A percentile compares a stretch with the other conserved stretches of the same genome.
phyloP scores from a whole-genome alignment of 2,329 filamentous ascomycete species.

The Aureobasidium lini region DNA sequence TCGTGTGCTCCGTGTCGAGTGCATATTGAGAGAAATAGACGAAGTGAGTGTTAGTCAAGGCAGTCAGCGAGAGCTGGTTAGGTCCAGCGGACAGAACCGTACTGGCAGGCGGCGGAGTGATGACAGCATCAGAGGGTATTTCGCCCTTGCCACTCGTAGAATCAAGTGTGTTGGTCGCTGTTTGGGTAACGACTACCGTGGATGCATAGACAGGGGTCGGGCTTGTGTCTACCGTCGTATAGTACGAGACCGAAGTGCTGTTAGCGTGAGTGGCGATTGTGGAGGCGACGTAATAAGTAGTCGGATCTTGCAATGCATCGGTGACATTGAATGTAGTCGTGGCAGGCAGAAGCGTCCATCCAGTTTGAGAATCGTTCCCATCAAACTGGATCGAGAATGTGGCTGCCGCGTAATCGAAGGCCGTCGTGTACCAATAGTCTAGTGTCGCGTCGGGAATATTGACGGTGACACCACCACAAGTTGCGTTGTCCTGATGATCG shows the following conservation, averaged over 20 bases:
- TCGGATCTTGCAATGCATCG: conserved; percentile 22
- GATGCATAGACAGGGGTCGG: conserved; percentile 24
- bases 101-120: conserved; percentile 23
- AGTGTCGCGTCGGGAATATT: conserved; percentile 28
- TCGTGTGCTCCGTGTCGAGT: conserved; percentile 28
- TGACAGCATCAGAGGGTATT: conserved; percentile 22
- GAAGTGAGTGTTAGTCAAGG: conserved; percentile 30
- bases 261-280: background rate
- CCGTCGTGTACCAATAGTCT: conserved; percentile 29
- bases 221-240: conserved; percentile 18
- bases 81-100: conserved; percentile 9
- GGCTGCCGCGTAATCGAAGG: conserved; percentile 27
- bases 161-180: conserved; percentile 22
- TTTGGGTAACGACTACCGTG: conserved; percentile 26
- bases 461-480: conserved; percentile 26
- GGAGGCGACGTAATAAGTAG: conserved; percentile 15
- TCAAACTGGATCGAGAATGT: conserved; percentile 25
- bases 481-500: conserved; percentile 3
- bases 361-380: conserved; percentile 22
- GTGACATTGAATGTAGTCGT: conserved; percentile 27
- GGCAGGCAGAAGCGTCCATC: conserved; percentile 25
- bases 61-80: background rate
- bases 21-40: conserved; percentile 38
- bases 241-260: conserved; percentile 10
- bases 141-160: conserved; percentile 22